Evolutionary conservation across 1,284 basidiomycete genomes (phyloP).

Genomic region (Cryptococcus sp.): DNA sequence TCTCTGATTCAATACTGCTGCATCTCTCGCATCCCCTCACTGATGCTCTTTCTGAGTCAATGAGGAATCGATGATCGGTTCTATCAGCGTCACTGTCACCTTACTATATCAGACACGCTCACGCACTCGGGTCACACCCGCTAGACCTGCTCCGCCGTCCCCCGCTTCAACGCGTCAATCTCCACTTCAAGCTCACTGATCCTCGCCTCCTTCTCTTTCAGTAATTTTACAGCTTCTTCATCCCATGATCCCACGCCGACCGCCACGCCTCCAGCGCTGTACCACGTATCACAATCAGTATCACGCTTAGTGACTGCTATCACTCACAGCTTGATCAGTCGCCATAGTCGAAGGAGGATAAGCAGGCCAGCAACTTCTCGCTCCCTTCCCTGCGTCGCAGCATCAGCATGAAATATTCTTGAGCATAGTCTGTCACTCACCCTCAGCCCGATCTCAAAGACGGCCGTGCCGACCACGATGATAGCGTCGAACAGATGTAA

Average conservation of each 20-base stretch:
- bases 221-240: constrained; percentile 8
- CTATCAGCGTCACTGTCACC: no score
- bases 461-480: constrained; percentile 69
- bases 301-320: neutral
- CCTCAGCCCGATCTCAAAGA: constrained; percentile 66
- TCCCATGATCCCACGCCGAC: constrained; percentile 10
- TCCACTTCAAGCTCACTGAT: neutral
- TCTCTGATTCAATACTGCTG: no score
- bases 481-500: constrained; percentile 71
- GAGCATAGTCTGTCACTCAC: constrained; percentile 33
- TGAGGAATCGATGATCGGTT: no score
- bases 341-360: constrained; percentile 71
- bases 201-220: neutral
- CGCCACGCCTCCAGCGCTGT: neutral
- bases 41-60: no score
- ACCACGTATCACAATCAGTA: neutral
- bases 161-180: neutral
- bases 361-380: constrained; percentile 67
- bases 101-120: no score
- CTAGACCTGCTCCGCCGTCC: constrained; percentile 1
- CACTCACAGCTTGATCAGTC: constrained; percentile 68
- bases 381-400: constrained; percentile 54
- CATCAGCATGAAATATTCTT: neutral
- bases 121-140: no score
- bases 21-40: no score